Base-by-base conservation (phyloP, 495 filamentous ascomycete species). In the Aspergillus asperescens region DNA sequence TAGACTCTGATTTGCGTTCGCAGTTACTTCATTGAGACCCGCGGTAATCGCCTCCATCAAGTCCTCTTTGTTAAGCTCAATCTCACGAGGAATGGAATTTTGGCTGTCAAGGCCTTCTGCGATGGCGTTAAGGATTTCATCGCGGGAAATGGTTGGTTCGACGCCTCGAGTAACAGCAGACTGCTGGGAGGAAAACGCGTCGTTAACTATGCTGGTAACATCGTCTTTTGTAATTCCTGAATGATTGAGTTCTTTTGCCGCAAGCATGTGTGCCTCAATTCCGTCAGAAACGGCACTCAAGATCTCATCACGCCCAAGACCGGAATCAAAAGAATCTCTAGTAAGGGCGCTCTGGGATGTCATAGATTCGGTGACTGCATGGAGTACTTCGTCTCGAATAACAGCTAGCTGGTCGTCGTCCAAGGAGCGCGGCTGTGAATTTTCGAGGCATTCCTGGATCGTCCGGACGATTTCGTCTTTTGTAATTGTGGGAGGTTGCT, bases 361-460 rank as follows among this genome's bases (percentile, higher is more conserved):
- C 27, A 72, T 58, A 1, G 68, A 67, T 35, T 67, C 63, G 32
- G 68, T 65, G 2, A 74, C 57, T 28, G 71, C 69, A 18, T 68
- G 62, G 9, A 74, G 62, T 40, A 74, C 67, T 37, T 74, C 71
- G 27, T 74, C 71, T 16, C 69, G 68, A 19, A 74, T 61, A 7
- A 56, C 56, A 50, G 58, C 55, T 2, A 74, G 54, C 12, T 74
- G 65, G 12, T 66, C 65, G 15, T 60, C 53, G 15, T 66, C 60
- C 7, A 67, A 10, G 8, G 56, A 51, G n/a, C 57, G 52, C 7
- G 60, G 18, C 15, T 67, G 62, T 1, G 62, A 45, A 38, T 48
- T 59, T 38, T 63, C 66, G 20, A 95, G 72, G 57, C 85, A 90
- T 59, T 92, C 87, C 34, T 82, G 77, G 35, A 95, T 83, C 0